Base-by-base conservation (phyloP, 495 filamentous ascomycete genomes). In the Penicillium crystallinum region DNA sequence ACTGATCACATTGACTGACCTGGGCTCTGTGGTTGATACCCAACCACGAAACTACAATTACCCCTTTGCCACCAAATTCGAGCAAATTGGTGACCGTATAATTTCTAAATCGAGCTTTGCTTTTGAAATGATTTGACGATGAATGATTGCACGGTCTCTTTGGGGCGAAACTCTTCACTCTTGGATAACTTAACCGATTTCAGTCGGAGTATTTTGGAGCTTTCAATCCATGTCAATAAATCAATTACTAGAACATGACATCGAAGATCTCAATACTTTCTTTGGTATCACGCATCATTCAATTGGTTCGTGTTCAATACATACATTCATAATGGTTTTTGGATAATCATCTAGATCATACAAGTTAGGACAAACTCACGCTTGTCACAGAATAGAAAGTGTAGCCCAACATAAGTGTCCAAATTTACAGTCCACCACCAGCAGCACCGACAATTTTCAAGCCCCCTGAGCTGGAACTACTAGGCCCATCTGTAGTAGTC, bases 361-460 rank as follows among this genome's bases (percentile, higher is more conserved):
- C 11, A 46, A 9, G 14, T 18, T 3, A 37, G 23, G 10, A 33
- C 22, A 42, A 51, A 33, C 0, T 5, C 4, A 31, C 22, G 12
- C 15, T 17, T 12, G 27, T 25, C 11, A n/a, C 12, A 43, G 17
- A 23, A 42, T 7, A 22, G n/a, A 12, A 39, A 22, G 38, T 10
- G 18, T 3, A 43, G 30, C 9, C 30, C 23, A 27, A 27, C 23
- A 27, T 7, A 3, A 40, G 12, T 15, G 38, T 23, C 31, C 12
- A 10, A 35, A 17, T 7, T 47, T 57, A 65, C 22, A 65, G 43
- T 8, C 37, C 48, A 21, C 75, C 76, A 25, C 77, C 76, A 22
- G 70, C 77, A 40, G 79, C 76, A 29, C 90, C 90, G 43, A 95
- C 77, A 65, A 97, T 91, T 74, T 85, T 91, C 56, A 98, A 71